Conservation (phyloP, 805 yeast genomes). For the Saccharomycopsis sp. region DNA sequence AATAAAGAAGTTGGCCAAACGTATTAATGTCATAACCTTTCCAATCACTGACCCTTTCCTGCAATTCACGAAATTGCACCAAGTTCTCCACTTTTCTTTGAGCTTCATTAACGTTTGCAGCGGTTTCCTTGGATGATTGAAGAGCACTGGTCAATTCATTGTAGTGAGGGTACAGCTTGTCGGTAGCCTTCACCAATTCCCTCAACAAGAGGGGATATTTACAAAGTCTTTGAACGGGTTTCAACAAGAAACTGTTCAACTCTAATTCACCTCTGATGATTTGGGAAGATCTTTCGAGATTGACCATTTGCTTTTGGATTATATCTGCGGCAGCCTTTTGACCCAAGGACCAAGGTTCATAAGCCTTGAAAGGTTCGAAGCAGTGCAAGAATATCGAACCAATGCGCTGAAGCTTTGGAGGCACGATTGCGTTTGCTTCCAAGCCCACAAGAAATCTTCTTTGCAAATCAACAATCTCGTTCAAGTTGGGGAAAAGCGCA, state of each 20-base stretch:
- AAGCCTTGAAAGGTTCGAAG: conserved; percentile 67
- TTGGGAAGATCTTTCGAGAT: conserved; percentile 39
- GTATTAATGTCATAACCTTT: conserved; percentile 71
- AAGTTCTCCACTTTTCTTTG: conserved; percentile 87
- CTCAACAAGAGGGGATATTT: conserved; percentile 80
- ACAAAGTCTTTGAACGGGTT: conserved; percentile 95
- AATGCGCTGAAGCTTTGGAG: conserved; percentile 68
- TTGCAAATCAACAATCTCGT: conserved; percentile 83
- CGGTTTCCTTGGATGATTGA: conserved; percentile 72
- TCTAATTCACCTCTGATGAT: conserved; percentile 81
- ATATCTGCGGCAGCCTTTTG: conserved; percentile 82
- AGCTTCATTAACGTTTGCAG: conserved; percentile 83
- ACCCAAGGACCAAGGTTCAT: conserved; percentile 91
- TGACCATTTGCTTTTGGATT: conserved; percentile 48
- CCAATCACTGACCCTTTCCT: conserved; percentile 81
- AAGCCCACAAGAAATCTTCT: conserved; percentile 79
- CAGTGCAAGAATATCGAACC: conserved; percentile 86
- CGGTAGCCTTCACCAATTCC: conserved; percentile 63
- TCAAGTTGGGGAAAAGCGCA: conserved; percentile 74
- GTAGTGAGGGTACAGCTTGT: conserved; percentile 41
- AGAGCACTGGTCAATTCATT: conserved; percentile 65
- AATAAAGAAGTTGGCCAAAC: conserved; percentile 78
- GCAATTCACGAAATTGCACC: conserved; percentile 56
- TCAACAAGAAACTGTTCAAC: conserved; percentile 77
- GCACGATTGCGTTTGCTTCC: conserved; percentile 76